Base-by-base conservation (phyloP, 306 rosid genomes). In the Cicer cuneatum region DNA sequence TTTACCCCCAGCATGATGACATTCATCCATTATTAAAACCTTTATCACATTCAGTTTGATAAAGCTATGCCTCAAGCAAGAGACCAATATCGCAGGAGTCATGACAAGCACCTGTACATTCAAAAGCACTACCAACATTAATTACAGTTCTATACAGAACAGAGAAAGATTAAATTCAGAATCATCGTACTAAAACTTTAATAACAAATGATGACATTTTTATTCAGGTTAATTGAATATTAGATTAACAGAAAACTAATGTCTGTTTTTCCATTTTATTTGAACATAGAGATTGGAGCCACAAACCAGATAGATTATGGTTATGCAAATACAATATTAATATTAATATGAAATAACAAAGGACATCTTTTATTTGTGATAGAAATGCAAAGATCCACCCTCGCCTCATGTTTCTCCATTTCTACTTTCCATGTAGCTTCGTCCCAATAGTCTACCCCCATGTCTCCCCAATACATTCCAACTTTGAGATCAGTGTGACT, bases 11-110 rank as follows among this genome's bases (percentile, higher is more conserved):
- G 96, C 89, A 82, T 91, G 94, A 83, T 93, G 98, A 74, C 97
- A 93, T 85, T 93, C 98, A 49, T 93, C 98, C 16, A 93, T 6
- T 83, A 93, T 81, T 41, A 91, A 83, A 73, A 93, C 88, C 81
- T 89, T 91, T 43, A 93, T 91, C 96, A 87, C 85, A 41, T 77
- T 79, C 60, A 93, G 74, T 42, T 83, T 85, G 76, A 93, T 66
- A 80, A 89, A 91, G 82, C 91, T 78, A 73, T 80, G 87, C 80
- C 92, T 83, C 91, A 93, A 78, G 79, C 87, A 78, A 49, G 4
- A n/a, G 2, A 91, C 91, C 82, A 91, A 78, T 80, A 93, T 91
- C 43, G 77, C 82, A 8, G 91, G 94, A 19, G 98, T 93, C 98
- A 93, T 91, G 54, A 93, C 96, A 68, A 93, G 85, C 66, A 93